Evolutionary conservation across 805 yeast species (phyloP).

Genomic region (Clavispora asparagi): DNA sequence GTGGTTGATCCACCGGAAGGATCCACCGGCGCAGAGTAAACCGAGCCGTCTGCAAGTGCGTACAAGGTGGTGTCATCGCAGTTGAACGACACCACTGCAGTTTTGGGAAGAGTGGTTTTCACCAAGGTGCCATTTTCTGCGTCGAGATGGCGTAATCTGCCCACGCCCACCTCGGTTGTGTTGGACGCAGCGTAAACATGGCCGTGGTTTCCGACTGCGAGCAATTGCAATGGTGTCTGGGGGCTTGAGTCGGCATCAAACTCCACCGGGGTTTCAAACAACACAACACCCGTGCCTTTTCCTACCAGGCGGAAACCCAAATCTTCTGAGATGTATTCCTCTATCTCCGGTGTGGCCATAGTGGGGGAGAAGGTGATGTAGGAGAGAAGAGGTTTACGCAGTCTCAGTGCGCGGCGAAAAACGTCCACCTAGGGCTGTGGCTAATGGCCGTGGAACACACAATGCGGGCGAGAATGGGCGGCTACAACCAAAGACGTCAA

Average conservation of each 20-base stretch:
- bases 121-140: constrained; percentile 3
- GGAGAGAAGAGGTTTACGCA: not conserved
- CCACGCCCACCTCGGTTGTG: constrained; percentile 27
- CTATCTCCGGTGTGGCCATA: constrained; percentile 5
- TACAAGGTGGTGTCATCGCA: constrained; percentile 19
- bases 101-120: constrained; percentile 8
- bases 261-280: constrained; percentile 26
- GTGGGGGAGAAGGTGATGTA: not conserved
- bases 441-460: too few species aligned
- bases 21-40: constrained; percentile 14
- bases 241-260: constrained; percentile 9
- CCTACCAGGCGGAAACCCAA: constrained; percentile 43
- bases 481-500: too few species aligned
- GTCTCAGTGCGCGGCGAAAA: not conserved
- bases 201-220: constrained; percentile 29
- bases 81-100: constrained; percentile 14
- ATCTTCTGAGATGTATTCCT: constrained; percentile 29
- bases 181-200: constrained; percentile 37
- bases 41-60: constrained; percentile 16
- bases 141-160: constrained; percentile 27
- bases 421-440: not conserved
- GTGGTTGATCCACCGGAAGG: not conserved
- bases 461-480: too few species aligned
- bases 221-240: constrained; percentile 20
- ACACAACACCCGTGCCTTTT: constrained; percentile 23